Base-by-base conservation (phyloP, 2,329 filamentous ascomycete species). In the Trichothecium roseum region DNA sequence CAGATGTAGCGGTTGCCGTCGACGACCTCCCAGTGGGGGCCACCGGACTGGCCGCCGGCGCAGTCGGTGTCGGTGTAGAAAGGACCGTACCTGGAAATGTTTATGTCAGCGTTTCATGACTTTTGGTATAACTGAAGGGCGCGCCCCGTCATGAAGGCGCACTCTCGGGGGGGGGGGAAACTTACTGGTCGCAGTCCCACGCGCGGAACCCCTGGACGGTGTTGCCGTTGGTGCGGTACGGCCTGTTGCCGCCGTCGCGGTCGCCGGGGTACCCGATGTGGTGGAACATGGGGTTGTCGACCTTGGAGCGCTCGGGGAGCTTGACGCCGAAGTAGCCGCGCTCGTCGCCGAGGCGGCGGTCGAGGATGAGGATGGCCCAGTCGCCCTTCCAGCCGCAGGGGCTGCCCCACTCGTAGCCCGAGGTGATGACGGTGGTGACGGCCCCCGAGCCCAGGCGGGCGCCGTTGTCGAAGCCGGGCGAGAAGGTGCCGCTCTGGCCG, bases 401-500 rank as follows among this genome's bases (percentile, higher is more conserved):
- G 3, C 26, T 13, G 3, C 24, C 35, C 8, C 24, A 8, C 13
- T 35, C 28, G 12, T 29, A 9, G 10, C 28, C 30, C 9, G 30
- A 30, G 7, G 31, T 30, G 13, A 37, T 10, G 6, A 22, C 32
- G 5, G 18, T 20, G 8, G 18, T 18, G 14, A 40, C 17, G 9
- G 24, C 16, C 17, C 30, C 35, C 12, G 30, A 34, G 8, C 38
- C 42, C 18, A 42, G 40, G 5, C 26, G 28, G 28, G 43, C 46
- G 26, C 43, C 44, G 29, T 47, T 39, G 35, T 50, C 42, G 32
- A 41, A 52, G 3, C 40, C 46, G 3, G 50, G 49, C 18, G 45
- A 40, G 35, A 53, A 53, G 20, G 36, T 44, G 8, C 46, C 37
- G 18, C 35, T 40, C 12, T 42, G 39, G 8, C 44, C 42, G n/a